These are phyloP conservation scores for Silene coronaria DNA, from an alignment of 179 eudicot genomes.

Conservation along the genomic window DNA sequence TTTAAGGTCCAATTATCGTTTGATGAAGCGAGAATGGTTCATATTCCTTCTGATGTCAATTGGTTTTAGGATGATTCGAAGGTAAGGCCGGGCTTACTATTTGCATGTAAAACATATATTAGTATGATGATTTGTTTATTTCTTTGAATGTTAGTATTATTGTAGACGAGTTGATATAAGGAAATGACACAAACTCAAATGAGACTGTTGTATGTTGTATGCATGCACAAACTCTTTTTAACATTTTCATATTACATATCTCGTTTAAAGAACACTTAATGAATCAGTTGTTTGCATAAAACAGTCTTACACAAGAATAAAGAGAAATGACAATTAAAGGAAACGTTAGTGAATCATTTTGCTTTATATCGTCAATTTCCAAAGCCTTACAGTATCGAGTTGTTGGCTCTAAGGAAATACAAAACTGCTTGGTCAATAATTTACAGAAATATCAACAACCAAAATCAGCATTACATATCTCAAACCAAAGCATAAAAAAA, in stretches of 20 bases:
- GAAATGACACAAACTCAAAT: too few relatives aligned
- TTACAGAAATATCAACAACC: constrained; percentile 13
- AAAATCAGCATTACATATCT: constrained; percentile 11
- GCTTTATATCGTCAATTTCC: not conserved
- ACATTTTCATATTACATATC: not conserved
- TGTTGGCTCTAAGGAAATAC: not conserved
- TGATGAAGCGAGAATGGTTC: not conserved
- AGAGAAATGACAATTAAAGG: too few relatives aligned
- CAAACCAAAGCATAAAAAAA: constrained; percentile 15
- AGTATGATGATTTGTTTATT: too few relatives aligned
- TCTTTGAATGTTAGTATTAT: too few relatives aligned
- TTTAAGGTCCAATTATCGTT: not conserved
- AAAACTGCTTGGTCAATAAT: constrained; percentile 7
- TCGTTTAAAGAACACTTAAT: too few relatives aligned
- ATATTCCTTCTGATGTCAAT: not conserved
- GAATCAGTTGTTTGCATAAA: not conserved
- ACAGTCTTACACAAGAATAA: not conserved
- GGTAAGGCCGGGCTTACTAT: not conserved
- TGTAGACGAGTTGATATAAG: too few relatives aligned
- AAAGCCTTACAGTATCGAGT: not conserved
- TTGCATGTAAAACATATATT: not conserved
- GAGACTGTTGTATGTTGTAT: not conserved
- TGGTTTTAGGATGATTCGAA: not conserved
- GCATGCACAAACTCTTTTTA: not conserved
- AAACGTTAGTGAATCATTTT: not conserved